Base-by-base conservation (phyloP, 495 filamentous ascomycete genomes). In the Sordaria brevicollis region DNA sequence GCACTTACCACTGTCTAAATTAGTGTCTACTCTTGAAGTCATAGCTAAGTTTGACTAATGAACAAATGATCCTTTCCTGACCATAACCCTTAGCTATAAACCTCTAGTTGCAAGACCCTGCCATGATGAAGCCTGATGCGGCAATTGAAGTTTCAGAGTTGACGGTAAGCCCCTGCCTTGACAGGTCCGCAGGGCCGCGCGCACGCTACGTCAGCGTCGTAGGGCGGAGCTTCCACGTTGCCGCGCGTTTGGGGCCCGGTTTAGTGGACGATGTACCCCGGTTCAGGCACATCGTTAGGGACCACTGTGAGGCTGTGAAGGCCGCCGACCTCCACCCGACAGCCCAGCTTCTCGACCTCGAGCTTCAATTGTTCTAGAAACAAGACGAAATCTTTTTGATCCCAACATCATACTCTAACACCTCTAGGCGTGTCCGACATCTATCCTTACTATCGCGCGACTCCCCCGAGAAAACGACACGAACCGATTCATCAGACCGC, bases 141-240 rank as follows among this genome's bases (percentile, higher is more conserved):
- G 39, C 39, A 68, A 68, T 34, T 34, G 67, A 68, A 68, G 67
- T 68, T 68, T 62, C 67, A 62, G 29, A n/a, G 39, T 29, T 41
- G 19, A 43, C 36, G 21, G 38, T 31, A 65, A 68, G 67, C 39
- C 67, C 39, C 17, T 49, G 38, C 67, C 67, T 68, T 57, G 21
- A 57, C 43, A 54, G 19, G 19, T n/a, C 10, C 10, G 13, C n/a
- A n/a, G 17, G 38, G 38, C 19, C 19, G 19, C 19, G 41, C 49
- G 25, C 49, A 31, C 13, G 25, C 49, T 62, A 31, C 49, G 25
- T 31, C 49, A 62, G 25, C 49, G 49, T 62, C 25, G 49, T 62
- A 31, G 49, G 25, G 21, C 49, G 49, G 49, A 57, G 49, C 49
- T 29, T 29, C 49, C 49, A 57, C 49, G 25, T 57, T 57, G 25